phyloP scores from a whole-genome alignment of 2,329 filamentous ascomycete genomes.

The Aspergillus floridensis region DNA sequence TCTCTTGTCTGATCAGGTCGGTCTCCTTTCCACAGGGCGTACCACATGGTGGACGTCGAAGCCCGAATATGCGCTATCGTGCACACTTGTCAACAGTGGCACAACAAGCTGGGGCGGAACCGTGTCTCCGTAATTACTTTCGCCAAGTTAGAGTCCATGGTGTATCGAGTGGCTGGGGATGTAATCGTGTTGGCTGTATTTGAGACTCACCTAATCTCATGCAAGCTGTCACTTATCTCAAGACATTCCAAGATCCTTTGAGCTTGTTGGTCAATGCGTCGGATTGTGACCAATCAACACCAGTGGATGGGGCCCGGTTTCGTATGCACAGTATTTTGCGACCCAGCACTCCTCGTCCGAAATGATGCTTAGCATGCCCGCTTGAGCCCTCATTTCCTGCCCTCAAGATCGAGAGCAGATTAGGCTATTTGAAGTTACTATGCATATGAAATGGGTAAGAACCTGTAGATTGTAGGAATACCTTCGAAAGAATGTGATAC shows the following conservation, averaged over 20 bases:
- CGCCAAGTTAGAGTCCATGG: background rate
- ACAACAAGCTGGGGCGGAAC: background rate
- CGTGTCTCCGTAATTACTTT: background rate
- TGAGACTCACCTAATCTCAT: background rate
- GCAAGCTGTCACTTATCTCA: background rate
- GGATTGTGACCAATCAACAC: background rate
- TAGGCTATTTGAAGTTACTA: background rate
- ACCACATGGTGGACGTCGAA: too few relatives aligned
- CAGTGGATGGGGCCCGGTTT: background rate
- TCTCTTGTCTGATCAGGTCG: too few relatives aligned
- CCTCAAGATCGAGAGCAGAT: background rate
- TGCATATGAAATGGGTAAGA: background rate
- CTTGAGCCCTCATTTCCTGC: background rate
- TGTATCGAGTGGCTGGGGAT: background rate
- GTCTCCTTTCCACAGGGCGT: too few relatives aligned
- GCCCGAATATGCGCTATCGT: too few relatives aligned
- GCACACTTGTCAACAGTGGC: too few relatives aligned
- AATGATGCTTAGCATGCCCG: background rate
- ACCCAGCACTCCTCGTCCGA: background rate
- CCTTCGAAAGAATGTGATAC: background rate
- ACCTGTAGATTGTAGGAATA: background rate
- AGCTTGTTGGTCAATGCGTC: slow-evolving; percentile 7
- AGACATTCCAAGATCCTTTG: background rate
- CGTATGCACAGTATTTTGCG: background rate
- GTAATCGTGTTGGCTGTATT: background rate